Conservation (phyloP, 2,329 filamentous ascomycete genomes). For the Hirsutella minnesotensis region DNA sequence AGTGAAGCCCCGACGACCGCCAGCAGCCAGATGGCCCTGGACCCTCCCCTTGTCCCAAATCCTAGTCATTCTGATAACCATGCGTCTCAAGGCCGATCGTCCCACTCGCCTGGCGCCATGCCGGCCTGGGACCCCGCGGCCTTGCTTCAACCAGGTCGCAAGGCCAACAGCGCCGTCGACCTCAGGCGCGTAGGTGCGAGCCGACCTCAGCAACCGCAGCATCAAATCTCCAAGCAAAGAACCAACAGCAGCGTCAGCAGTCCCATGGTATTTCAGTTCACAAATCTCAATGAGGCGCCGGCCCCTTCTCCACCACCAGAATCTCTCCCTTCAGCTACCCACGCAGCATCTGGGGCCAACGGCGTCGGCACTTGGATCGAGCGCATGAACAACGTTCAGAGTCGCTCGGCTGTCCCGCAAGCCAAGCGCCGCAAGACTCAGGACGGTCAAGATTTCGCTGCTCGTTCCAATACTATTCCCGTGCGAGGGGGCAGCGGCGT, state of each 20-base stretch:
- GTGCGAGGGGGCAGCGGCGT: conserved; percentile 37
- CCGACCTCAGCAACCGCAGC: conserved; percentile 10
- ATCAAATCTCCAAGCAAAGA: conserved; percentile 9
- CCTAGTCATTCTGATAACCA: conserved; percentile 1
- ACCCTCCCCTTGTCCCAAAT: neutral
- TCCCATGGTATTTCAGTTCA: conserved; percentile 30
- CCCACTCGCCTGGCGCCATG: conserved; percentile 14
- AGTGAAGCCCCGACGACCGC: conserved; percentile 2
- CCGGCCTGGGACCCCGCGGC: conserved; percentile 29
- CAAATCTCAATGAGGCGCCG: conserved; percentile 21
- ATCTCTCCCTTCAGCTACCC: conserved; percentile 19
- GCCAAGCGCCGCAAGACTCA: conserved; percentile 54
- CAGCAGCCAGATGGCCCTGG: neutral
- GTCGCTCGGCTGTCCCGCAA: conserved; percentile 45
- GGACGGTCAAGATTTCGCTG: conserved; percentile 28
- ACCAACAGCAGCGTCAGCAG: conserved; percentile 14
- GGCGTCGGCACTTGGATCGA: conserved; percentile 58
- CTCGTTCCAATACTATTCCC: conserved; percentile 17
- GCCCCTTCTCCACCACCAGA: conserved; percentile 20
- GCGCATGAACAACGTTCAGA: conserved; percentile 61
- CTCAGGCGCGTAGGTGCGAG: conserved; percentile 13
- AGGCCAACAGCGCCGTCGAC: conserved; percentile 15
- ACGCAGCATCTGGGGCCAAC: conserved; percentile 11
- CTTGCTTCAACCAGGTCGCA: conserved; percentile 26
- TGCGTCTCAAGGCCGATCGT: conserved; percentile 14